phyloP scores from a whole-genome alignment of 345 rosid genomes.

The Angophora floribunda region DNA sequence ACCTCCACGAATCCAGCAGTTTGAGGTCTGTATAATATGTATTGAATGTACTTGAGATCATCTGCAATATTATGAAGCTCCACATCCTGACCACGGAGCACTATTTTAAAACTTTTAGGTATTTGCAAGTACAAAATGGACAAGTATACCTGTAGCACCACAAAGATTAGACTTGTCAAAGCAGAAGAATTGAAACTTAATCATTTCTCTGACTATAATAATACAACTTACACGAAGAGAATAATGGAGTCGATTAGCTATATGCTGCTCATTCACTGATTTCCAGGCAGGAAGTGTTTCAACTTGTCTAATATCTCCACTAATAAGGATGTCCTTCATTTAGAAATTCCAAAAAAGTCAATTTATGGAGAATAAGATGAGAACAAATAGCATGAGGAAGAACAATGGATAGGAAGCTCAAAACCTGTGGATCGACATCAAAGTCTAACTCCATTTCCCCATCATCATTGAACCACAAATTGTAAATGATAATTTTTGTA shows the following conservation, averaged over 20 bases:
- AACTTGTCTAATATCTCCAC: slow-evolving; percentile 43
- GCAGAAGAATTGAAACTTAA: not conserved
- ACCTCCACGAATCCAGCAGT: slow-evolving; percentile 64
- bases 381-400: not conserved
- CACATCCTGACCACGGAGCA: slow-evolving; percentile 63
- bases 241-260: slow-evolving; percentile 49
- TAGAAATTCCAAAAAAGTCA: slow-evolving; percentile 2
- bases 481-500: slow-evolving; percentile 81
- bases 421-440: slow-evolving; percentile 55
- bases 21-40: slow-evolving; percentile 81
- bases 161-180: not conserved
- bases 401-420: not conserved
- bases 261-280: slow-evolving; percentile 54
- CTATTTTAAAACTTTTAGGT: slow-evolving; percentile 61
- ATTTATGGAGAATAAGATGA: not conserved
- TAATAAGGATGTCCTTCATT: slow-evolving; percentile 66
- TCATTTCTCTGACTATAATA: not conserved
- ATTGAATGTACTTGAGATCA: slow-evolving; percentile 76
- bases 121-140: slow-evolving; percentile 80
- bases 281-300: slow-evolving; percentile 24
- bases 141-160: slow-evolving; percentile 47
- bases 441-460: slow-evolving; percentile 75
- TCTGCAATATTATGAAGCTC: slow-evolving; percentile 79
- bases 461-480: slow-evolving; percentile 69
- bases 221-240: slow-evolving; percentile 71